Evolutionary conservation across 345 rosid genomes (phyloP), one percentile per base, ranked within the genome.

Genomic region (Combretum micranthum): DNA sequence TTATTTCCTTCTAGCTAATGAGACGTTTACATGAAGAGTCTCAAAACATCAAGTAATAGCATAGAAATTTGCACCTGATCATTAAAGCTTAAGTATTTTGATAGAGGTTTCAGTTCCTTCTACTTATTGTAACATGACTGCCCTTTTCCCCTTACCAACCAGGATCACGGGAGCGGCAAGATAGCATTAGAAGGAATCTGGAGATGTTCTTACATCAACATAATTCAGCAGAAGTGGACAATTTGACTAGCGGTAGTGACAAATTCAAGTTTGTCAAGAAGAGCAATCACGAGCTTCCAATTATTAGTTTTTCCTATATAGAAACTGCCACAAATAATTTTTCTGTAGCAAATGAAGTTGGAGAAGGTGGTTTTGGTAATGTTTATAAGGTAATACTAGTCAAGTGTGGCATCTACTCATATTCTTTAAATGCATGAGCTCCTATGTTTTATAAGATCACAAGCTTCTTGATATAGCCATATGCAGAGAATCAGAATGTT

Each of bases 281-380:
- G 62, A 58, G 52, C 20, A 44, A 47, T 47, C 62, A 58, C 13
- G 52, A 17, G 23, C 62, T 58, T 12, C 62, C 44, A 4, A 18
- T 45, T 45, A 51, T 58, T 52, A 58, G 53, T 26, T 58, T 58
- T 48, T 45, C 52, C 8, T 58, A 43, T 4, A 59, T 74, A 22
- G 39, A 52, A 61, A 17, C 44, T 39, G 74, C 74, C 19, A 69
- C 78, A 4, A 32, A 62, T 6, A 46, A 66, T 19, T 74, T 74
- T 51, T 66, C 72, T 12, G 47, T 21, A 3, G 63, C 64, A 0
- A 66, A 61, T 20, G 53, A 69, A 57, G 44, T 74, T 10, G 78
- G 78, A 7, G 60, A 65, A 52, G 78, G 75, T 15, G 75, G 78
- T 20, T 69, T 69, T 55, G 78, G 78, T 9, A 63, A 42, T 19